These are phyloP conservation scores for Bipolaris victoriae DNA, from an alignment of 2,329 filamentous ascomycete species.

Conservation along the genomic window DNA sequence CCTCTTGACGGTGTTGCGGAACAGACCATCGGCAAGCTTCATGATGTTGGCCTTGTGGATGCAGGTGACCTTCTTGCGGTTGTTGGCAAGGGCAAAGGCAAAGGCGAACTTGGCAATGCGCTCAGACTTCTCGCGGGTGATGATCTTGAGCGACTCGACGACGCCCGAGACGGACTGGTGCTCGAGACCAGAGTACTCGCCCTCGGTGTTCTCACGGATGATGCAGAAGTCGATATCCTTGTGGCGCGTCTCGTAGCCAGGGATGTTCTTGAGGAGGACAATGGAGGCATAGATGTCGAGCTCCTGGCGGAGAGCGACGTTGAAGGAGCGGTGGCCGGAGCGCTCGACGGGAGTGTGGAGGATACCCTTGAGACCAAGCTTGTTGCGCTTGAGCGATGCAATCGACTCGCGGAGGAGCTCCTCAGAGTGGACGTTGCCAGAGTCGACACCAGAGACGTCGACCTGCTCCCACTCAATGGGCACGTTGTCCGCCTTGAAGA, in stretches of 20 bases:
- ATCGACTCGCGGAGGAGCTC: slow-evolving; percentile 95
- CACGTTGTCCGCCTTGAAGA: slow-evolving; percentile 99
- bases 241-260: slow-evolving; percentile 96
- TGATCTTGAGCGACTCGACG: slow-evolving; percentile 99
- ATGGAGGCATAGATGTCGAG: slow-evolving; percentile 99
- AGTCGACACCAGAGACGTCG: slow-evolving; percentile 89
- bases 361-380: slow-evolving; percentile 98
- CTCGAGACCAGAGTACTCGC: slow-evolving; percentile 98
- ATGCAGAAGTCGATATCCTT: slow-evolving; percentile 98
- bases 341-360: slow-evolving; percentile 96
- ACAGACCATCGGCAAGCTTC: slow-evolving; percentile 98
- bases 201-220: slow-evolving; percentile 99
- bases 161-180: slow-evolving; percentile 96
- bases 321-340: slow-evolving; percentile 98
- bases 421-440: slow-evolving; percentile 85
- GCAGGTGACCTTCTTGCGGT: slow-evolving; percentile 98
- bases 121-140: slow-evolving; percentile 98
- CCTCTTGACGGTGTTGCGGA: slow-evolving; percentile 95
- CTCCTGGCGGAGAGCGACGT: slow-evolving; percentile 98
- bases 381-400: slow-evolving; percentile 95
- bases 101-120: slow-evolving; percentile 99
- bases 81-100: slow-evolving; percentile 96
- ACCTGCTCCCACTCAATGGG: slow-evolving; percentile 99
- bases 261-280: slow-evolving; percentile 99
- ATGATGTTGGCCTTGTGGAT: slow-evolving; percentile 99